phyloP scores from a whole-genome alignment of 2,329 filamentous ascomycete species.

The Phialocephala subalpina region DNA sequence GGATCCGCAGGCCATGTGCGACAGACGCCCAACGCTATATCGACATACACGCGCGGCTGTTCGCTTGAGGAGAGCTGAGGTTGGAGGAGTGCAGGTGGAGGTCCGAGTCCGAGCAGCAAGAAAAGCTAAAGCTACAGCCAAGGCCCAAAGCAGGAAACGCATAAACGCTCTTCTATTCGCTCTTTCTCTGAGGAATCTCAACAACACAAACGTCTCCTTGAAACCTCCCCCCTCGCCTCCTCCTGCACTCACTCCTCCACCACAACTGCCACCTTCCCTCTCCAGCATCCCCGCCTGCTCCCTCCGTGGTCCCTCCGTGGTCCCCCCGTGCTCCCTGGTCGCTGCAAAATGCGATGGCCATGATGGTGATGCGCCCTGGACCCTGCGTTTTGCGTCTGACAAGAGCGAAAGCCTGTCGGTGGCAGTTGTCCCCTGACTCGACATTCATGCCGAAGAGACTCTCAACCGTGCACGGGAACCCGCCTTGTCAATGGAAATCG shows the following conservation, averaged over 20 bases:
- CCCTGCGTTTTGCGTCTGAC: not conserved
- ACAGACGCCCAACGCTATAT: not conserved
- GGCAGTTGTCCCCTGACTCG: conserved; percentile 11
- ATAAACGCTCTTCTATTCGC: conserved; percentile 1
- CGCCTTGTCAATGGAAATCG: not conserved
- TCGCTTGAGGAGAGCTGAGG: not conserved
- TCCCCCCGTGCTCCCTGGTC: not conserved
- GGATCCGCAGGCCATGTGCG: not conserved
- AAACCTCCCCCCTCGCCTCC: no score
- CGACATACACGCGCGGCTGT: conserved; percentile 5
- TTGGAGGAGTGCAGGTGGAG: no score
- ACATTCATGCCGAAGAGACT: conserved; percentile 12
- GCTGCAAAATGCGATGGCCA: conserved; percentile 22
- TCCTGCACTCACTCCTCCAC: not conserved
- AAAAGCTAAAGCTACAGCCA: no score
- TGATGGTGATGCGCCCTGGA: conserved; percentile 19
- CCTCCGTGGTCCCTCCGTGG: not conserved
- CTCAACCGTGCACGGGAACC: not conserved
- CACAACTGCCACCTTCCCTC: not conserved
- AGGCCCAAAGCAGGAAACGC: not conserved
- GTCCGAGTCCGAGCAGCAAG: conserved; percentile 2
- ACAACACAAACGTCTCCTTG: not conserved
- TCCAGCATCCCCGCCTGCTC: not conserved
- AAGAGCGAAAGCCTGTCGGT: not conserved
- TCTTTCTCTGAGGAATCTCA: not conserved